Percentiles rank a stretch among this genome's conserved stretches.
Evolutionary conservation across 2,329 filamentous ascomycete species (phyloP).

Genomic region (Arthroderma sp.): DNA sequence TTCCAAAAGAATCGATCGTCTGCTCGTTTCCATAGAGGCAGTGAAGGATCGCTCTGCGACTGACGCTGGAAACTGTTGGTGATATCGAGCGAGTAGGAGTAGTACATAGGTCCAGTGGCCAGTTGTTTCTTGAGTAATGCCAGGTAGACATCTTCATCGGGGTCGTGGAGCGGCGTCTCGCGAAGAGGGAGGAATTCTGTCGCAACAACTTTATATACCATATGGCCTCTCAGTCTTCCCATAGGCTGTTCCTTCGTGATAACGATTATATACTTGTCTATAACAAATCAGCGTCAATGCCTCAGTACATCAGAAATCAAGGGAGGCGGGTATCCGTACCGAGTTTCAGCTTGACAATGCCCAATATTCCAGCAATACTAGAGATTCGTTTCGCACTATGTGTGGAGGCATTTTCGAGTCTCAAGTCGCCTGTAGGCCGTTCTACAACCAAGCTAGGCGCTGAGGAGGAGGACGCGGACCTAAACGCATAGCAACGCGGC

Average conservation of each 20-base stretch:
- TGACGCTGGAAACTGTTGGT: conserved; percentile 97
- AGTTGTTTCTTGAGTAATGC: conserved; percentile 68
- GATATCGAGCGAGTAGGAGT: conserved; percentile 92
- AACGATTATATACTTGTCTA: conserved; percentile 90
- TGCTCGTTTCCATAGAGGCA: conserved; percentile 77
- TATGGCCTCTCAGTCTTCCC: conserved; percentile 85
- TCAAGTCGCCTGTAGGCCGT: conserved; percentile 79
- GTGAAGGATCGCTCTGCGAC: conserved; percentile 56
- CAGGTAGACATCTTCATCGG: conserved; percentile 88
- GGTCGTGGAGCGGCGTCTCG: conserved; percentile 80
- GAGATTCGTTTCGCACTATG: conserved; percentile 72
- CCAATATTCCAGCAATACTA: conserved; percentile 88
- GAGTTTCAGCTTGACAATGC: conserved; percentile 83
- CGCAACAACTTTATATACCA: conserved; percentile 82
- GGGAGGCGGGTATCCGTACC: conserved; percentile 43
- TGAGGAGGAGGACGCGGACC: conserved; percentile 83
- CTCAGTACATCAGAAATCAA: conserved; percentile 15
- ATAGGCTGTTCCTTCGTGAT: conserved; percentile 90
- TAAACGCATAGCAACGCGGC: conserved; percentile 86
- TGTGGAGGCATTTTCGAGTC: conserved; percentile 67
- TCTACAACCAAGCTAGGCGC: conserved; percentile 81
- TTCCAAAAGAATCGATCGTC: conserved; percentile 99
- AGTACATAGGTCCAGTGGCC: conserved; percentile 83
- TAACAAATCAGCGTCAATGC: not conserved
- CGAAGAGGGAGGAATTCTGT: conserved; percentile 91